phyloP scores from a whole-genome alignment of 2,329 filamentous ascomycete species.

The Alternaria sp. region DNA sequence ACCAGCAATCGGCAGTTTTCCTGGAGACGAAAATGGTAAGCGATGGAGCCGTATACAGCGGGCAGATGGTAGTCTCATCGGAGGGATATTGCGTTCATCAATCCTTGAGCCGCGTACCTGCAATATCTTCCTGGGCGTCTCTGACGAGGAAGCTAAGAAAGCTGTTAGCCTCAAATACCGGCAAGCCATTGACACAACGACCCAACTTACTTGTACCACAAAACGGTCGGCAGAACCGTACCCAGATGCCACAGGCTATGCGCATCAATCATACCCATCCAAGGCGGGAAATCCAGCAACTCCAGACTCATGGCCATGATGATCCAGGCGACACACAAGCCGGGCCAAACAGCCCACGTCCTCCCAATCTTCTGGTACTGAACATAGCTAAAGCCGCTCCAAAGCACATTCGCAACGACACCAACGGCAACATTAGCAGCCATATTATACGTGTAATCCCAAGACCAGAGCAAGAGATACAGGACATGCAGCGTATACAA shows the following conservation, averaged over 20 bases:
- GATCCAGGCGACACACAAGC: slow-evolving; percentile 90
- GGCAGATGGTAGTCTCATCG: slow-evolving; percentile 11
- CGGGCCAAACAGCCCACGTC: slow-evolving; percentile 87
- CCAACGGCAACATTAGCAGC: slow-evolving; percentile 87
- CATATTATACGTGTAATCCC: slow-evolving; percentile 99
- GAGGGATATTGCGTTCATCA: slow-evolving; percentile 43
- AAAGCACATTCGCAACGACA: slow-evolving; percentile 80
- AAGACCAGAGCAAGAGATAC: slow-evolving; percentile 84
- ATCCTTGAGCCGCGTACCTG: slow-evolving; percentile 75
- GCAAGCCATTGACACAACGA: neutral
- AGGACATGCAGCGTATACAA: slow-evolving; percentile 80
- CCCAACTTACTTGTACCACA: slow-evolving; percentile 90
- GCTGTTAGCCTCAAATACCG: slow-evolving; percentile 25
- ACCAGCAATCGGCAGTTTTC: slow-evolving; percentile 27
- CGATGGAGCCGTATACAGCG: slow-evolving; percentile 16
- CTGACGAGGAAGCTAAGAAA: slow-evolving; percentile 78
- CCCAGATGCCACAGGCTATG: slow-evolving; percentile 96
- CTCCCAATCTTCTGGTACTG: slow-evolving; percentile 76
- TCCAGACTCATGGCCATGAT: slow-evolving; percentile 95
- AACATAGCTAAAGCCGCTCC: slow-evolving; percentile 82
- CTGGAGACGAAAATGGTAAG: slow-evolving; percentile 35
- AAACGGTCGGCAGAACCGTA: slow-evolving; percentile 83
- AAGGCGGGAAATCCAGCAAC: slow-evolving; percentile 89
- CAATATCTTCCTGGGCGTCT: slow-evolving; percentile 84
- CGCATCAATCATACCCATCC: slow-evolving; percentile 83